Percentiles rank a stretch among this genome's conserved stretches.
phyloP scores from a whole-genome alignment of 2,329 filamentous ascomycete species.

The Zelopaecilomyces penicillatus region DNA sequence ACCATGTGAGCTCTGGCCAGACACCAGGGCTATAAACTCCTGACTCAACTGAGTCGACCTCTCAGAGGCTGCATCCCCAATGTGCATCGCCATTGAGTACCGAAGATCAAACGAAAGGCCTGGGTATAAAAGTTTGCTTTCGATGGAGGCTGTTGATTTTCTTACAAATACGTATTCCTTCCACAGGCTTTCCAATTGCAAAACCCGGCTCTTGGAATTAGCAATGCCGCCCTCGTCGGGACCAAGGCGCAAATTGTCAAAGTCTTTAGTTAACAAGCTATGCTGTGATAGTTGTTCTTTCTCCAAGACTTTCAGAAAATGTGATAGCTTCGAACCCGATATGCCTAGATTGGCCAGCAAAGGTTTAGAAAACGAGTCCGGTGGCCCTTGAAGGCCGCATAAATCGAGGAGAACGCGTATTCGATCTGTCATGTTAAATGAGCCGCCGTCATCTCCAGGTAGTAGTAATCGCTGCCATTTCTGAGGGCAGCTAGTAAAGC shows the following conservation, averaged over 20 bases:
- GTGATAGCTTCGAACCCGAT: conserved; percentile 12
- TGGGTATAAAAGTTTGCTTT: conserved; percentile 26
- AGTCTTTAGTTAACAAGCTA: not conserved
- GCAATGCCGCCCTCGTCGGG: not conserved
- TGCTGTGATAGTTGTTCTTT: conserved; percentile 9
- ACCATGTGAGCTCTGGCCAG: too few species aligned
- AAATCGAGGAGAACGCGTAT: conserved; percentile 28
- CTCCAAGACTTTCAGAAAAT: conserved; percentile 16
- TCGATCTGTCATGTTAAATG: conserved; percentile 22
- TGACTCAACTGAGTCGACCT: conserved; percentile 14
- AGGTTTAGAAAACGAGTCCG: conserved; percentile 3
- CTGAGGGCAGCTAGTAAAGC: conserved; percentile 17
- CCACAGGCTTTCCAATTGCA: conserved; percentile 26
- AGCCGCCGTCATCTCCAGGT: conserved; percentile 12
- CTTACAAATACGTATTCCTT: conserved; percentile 23
- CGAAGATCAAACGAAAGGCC: conserved; percentile 21
- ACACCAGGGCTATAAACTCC: conserved; percentile 12
- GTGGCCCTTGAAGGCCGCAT: conserved; percentile 19
- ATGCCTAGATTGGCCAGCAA: conserved; percentile 19
- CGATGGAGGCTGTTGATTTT: conserved; percentile 22
- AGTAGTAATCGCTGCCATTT: conserved; percentile 19
- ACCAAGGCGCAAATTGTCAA: not conserved
- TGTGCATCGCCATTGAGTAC: conserved; percentile 20
- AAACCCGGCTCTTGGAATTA: conserved; percentile 17
- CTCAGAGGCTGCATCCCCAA: conserved; percentile 15